phyloP scores from a whole-genome alignment of 768 basidiomycete genomes.

The Tulasnella sp. region DNA sequence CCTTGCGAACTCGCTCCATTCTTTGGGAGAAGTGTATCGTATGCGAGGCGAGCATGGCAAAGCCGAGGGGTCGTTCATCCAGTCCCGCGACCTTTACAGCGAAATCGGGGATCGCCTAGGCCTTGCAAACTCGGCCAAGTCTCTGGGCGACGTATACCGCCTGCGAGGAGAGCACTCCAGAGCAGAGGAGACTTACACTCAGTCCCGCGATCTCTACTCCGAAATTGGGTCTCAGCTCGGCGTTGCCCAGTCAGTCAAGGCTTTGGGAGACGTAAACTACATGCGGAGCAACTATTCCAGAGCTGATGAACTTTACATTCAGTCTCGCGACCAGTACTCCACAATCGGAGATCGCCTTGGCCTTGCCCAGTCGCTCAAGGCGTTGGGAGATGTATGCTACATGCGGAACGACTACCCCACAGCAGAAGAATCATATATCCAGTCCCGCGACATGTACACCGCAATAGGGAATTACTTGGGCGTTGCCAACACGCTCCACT shows the following conservation, averaged over 20 bases:
- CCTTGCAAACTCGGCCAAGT: background rate
- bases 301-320: background rate
- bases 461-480: background rate
- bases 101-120: background rate
- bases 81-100: background rate
- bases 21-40: background rate
- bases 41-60: background rate
- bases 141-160: background rate
- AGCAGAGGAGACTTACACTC: too few species aligned
- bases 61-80: background rate
- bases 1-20: background rate
- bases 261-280: background rate
- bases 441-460: background rate
- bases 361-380: too few species aligned
- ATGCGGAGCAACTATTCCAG: background rate
- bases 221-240: background rate
- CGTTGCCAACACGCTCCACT: background rate
- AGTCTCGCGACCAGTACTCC: background rate
- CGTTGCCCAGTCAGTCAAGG: background rate
- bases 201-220: background rate
- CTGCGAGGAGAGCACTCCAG: too few species aligned
- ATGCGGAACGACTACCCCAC: too few species aligned
- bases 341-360: too few species aligned
- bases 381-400: too few species aligned
- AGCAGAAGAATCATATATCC: too few species aligned